phyloP scores from a whole-genome alignment of 2,329 filamentous ascomycete species.

The Alternaria sp. region DNA sequence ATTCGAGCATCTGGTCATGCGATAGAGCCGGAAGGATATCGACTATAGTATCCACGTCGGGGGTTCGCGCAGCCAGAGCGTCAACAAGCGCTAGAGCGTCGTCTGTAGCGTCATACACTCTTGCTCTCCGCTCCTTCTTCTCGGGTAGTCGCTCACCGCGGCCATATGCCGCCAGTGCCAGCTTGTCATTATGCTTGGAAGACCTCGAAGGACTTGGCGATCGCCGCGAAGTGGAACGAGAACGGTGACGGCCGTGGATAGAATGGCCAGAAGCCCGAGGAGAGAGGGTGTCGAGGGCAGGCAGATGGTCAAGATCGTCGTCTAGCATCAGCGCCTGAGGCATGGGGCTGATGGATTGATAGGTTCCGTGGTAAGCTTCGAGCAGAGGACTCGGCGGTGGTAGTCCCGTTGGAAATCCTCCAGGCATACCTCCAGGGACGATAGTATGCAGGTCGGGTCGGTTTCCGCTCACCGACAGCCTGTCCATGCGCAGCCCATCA shows the following conservation, averaged over 20 bases:
- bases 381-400: conserved; percentile 84
- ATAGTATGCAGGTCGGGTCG: conserved; percentile 52
- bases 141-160: conserved; percentile 22
- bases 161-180: conserved; percentile 41
- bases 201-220: conserved; percentile 40
- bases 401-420: conserved; percentile 38
- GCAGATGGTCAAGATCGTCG: conserved; percentile 59
- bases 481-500: conserved; percentile 55
- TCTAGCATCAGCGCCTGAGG: conserved; percentile 75
- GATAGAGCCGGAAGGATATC: conserved; percentile 85
- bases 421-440: conserved; percentile 41
- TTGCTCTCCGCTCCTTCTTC: conserved; percentile 64
- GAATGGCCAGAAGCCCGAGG: conserved; percentile 42
- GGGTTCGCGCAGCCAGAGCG: conserved; percentile 72
- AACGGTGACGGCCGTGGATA: conserved; percentile 37
- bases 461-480: conserved; percentile 58
- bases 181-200: conserved; percentile 41
- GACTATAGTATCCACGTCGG: conserved; percentile 74
- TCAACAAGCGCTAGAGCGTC: conserved; percentile 80
- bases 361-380: conserved; percentile 92
- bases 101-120: conserved; percentile 83
- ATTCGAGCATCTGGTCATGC: conserved; percentile 85
- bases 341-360: conserved; percentile 94
- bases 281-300: conserved; percentile 43
- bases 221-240: conserved; percentile 43